A percentile compares a stretch with the other conserved stretches of the same genome.
Evolutionary conservation across 2,329 filamentous ascomycete genomes (phyloP).

Genomic region (Aspergillus ibericus): DNA sequence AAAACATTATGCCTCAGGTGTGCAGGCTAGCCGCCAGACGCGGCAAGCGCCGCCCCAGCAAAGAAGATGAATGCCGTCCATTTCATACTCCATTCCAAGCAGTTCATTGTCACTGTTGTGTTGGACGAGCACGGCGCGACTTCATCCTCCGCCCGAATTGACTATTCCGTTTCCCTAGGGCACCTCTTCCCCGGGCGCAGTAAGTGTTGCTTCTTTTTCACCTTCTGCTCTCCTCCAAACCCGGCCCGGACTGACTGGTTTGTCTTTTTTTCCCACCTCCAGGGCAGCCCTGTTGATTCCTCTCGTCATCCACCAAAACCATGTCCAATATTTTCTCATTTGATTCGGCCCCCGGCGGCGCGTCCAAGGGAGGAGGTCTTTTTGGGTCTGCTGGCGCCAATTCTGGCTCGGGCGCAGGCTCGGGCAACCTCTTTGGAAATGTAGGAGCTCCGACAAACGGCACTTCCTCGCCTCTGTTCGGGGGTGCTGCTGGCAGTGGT

Average conservation of each 20-base stretch:
- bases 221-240: not conserved
- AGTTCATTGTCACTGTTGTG: slow-evolving; percentile 6
- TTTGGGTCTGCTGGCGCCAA: slow-evolving; percentile 35
- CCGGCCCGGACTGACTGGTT: slow-evolving; percentile 8
- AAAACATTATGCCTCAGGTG: slow-evolving; percentile 6
- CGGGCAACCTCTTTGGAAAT: slow-evolving; percentile 44
- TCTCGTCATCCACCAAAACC: slow-evolving; percentile 20
- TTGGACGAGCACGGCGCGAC: not conserved
- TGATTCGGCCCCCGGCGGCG: slow-evolving; percentile 39
- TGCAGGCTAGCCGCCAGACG: slow-evolving; percentile 14
- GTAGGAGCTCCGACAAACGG: slow-evolving; percentile 36
- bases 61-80: not conserved
- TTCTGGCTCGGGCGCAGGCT: slow-evolving; percentile 24
- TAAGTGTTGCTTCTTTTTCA: slow-evolving; percentile 16
- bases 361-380: slow-evolving; percentile 32
- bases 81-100: not conserved
- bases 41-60: slow-evolving; percentile 16
- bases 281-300: slow-evolving; percentile 27
- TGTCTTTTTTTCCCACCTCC: slow-evolving; percentile 17
- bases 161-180: not conserved
- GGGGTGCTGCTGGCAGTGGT: slow-evolving; percentile 19
- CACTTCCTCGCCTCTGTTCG: slow-evolving; percentile 29
- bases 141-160: slow-evolving; percentile 6
- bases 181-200: slow-evolving; percentile 22
- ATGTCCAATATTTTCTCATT: slow-evolving; percentile 42